Conservation (phyloP, 495 filamentous ascomycete species). For the Pseudevernia furfuracea region DNA sequence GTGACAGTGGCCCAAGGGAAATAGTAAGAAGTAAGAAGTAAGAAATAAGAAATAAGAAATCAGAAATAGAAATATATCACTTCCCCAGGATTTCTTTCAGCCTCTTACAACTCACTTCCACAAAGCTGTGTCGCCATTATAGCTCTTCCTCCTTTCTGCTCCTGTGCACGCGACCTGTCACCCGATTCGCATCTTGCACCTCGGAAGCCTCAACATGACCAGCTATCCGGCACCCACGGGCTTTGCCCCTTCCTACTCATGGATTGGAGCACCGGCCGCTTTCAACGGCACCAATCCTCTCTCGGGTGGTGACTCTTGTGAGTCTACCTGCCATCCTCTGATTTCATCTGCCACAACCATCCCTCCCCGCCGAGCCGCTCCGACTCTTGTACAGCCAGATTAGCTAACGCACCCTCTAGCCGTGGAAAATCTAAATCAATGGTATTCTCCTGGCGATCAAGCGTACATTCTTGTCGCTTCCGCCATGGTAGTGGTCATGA, state of each 20-base stretch:
- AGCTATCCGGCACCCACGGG: slow-evolving; percentile 24
- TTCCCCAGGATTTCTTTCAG: neutral
- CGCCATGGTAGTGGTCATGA: slow-evolving; percentile 93
- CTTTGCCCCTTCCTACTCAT: slow-evolving; percentile 50
- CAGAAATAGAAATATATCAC: too few species aligned
- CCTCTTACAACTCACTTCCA: neutral
- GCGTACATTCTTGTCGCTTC: slow-evolving; percentile 88
- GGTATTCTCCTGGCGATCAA: slow-evolving; percentile 64
- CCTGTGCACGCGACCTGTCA: neutral
- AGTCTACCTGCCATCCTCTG: slow-evolving; percentile 30
- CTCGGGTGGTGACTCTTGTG: slow-evolving; percentile 77
- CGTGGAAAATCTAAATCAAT: slow-evolving; percentile 79
- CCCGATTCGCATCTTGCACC: neutral
- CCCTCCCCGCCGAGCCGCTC: neutral
- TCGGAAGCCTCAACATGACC: slow-evolving; percentile 19
- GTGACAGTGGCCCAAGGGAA: too few species aligned
- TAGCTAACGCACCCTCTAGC: slow-evolving; percentile 34
- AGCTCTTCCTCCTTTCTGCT: neutral
- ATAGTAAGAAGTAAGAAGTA: too few species aligned
- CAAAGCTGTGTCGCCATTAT: neutral
- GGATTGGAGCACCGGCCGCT: slow-evolving; percentile 64
- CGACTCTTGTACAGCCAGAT: too few species aligned
- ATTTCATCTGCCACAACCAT: neutral
- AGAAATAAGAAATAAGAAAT: too few species aligned
- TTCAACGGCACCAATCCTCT: slow-evolving; percentile 70